Percentiles rank a stretch among this genome's conserved stretches.
These are phyloP conservation scores for Paspalum vaginatum DNA, from an alignment of 176 grass and related monocot genomes.

Conservation along the genomic window DNA sequence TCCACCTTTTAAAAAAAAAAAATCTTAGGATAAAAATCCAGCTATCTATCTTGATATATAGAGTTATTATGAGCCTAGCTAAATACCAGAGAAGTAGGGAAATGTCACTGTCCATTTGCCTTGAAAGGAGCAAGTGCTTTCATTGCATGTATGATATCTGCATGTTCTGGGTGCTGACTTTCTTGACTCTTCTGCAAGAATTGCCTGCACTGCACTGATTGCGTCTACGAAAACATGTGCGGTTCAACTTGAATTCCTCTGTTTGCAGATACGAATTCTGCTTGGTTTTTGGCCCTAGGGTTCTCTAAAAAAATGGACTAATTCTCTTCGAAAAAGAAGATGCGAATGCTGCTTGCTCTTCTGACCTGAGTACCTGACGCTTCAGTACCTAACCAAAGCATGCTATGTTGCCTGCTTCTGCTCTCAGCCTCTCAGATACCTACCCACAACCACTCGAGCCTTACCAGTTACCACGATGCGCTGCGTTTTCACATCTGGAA, in stretches of 20 bases:
- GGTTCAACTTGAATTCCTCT: conserved; percentile 4
- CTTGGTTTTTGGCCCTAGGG: not conserved
- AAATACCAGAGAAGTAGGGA: not conserved
- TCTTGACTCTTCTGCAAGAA: not conserved
- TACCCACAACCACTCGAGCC: not conserved
- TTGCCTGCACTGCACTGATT: not conserved
- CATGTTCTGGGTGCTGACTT: not conserved
- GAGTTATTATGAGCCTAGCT: not conserved
- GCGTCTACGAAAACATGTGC: not conserved
- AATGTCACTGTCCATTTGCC: conserved; percentile 15
- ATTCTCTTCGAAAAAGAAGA: too few species aligned
- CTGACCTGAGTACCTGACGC: not conserved
- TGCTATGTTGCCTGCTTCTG: not conserved
- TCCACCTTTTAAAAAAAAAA: not conserved
- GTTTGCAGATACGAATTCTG: not conserved
- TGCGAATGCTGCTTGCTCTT: too few species aligned
- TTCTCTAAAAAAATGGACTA: too few species aligned
- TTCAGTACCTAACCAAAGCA: conserved; percentile 14
- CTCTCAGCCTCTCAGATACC: not conserved
- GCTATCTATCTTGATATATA: not conserved
- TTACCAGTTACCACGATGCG: not conserved
- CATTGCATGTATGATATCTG: not conserved
- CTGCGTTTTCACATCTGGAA: not conserved
- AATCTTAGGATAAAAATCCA: not conserved
- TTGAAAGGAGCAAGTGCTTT: not conserved